These are phyloP conservation scores for Neurospora sp. DNA, from an alignment of 2,329 filamentous ascomycete species.

Conservation along the genomic window DNA sequence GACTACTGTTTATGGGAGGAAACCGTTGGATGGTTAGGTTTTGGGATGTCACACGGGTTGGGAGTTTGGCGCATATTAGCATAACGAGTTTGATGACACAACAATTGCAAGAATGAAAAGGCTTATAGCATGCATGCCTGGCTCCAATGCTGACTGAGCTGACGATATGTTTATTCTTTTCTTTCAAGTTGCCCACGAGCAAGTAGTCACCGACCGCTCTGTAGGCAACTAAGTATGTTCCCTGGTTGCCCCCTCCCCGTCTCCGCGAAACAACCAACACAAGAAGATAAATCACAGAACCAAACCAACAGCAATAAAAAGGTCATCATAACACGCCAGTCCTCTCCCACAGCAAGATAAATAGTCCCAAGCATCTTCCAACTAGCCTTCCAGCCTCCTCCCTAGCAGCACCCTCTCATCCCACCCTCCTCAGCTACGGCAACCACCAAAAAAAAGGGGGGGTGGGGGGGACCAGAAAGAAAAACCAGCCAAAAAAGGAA, in stretches of 20 bases:
- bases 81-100: background rate
- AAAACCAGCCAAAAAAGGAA: background rate
- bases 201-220: background rate
- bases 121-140: too few relatives aligned
- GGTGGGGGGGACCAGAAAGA: background rate
- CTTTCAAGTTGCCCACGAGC: background rate
- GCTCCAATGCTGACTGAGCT: too few relatives aligned
- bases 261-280: too few relatives aligned
- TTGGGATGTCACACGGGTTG: background rate
- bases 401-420: background rate
- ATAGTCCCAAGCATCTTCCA: background rate
- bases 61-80: background rate
- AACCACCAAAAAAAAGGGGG: background rate
- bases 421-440: background rate
- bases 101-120: background rate
- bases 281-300: background rate
- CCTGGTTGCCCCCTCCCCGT: too few relatives aligned
- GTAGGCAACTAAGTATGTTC: background rate
- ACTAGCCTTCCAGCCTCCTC: background rate
- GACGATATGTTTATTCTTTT: background rate
- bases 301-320: background rate
- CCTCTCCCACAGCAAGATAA: background rate
- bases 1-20: conserved; percentile 23
- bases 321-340: background rate
- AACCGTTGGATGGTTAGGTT: conserved; percentile 14